Percentiles rank a stretch among this genome's conserved stretches.
These are phyloP conservation scores for Noccaea caerulescens DNA, from an alignment of 345 rosid species.

Conservation along the genomic window DNA sequence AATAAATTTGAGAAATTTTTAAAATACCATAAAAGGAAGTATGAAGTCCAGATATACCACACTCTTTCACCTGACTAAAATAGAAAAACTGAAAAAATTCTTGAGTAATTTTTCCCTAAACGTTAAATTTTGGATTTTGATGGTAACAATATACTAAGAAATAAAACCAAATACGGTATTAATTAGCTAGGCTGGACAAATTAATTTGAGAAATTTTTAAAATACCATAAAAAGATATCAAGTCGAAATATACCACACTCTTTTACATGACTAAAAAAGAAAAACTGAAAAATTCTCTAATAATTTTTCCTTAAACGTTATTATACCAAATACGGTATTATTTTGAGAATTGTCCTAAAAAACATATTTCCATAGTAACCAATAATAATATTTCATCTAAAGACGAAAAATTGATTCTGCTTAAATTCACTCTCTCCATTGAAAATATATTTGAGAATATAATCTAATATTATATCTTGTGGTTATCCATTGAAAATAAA, in stretches of 20 bases:
- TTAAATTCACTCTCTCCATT: slow-evolving; percentile 10
- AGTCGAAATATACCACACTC: no score
- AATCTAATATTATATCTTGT: no score
- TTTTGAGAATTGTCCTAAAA: neutral
- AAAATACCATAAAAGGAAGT: neutral
- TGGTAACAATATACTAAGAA: no score
- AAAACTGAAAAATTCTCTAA: neutral
- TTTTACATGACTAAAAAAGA: no score
- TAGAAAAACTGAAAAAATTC: neutral
- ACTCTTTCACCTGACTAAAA: no score
- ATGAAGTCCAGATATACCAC: neutral
- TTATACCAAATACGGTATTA: neutral
- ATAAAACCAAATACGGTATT: neutral
- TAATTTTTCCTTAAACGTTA: neutral
- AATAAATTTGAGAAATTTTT: neutral
- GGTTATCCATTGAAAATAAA: no score
- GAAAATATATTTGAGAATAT: no score
- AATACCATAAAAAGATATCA: no score
- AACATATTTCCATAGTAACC: neutral
- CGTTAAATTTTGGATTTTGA: neutral
- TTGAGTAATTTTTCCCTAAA: neutral
- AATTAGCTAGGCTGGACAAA: no score
- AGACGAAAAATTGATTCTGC: neutral
- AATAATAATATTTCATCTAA: neutral
- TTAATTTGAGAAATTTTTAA: no score